Percentiles rank a stretch among this genome's conserved stretches.
Conservation (phyloP, 225 moss, liverwort and hornwort genomes). For the Thuidium tamariscinum region DNA sequence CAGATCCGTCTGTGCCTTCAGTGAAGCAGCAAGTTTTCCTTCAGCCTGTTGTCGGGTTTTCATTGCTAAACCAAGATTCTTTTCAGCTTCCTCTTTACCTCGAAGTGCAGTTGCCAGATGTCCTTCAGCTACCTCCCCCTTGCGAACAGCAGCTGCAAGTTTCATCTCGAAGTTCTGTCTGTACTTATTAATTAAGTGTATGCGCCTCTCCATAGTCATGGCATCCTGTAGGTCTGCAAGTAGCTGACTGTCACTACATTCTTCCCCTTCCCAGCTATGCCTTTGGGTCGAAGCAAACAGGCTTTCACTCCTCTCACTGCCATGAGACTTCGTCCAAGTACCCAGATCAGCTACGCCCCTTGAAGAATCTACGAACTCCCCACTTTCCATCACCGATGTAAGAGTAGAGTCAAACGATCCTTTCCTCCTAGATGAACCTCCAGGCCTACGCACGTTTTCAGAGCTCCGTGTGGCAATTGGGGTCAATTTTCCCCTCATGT, state of each 20-base stretch:
- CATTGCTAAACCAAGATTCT: constrained; percentile 32
- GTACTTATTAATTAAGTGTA: constrained; percentile 45
- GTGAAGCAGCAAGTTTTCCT: constrained; percentile 53
- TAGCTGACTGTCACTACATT: constrained; percentile 58
- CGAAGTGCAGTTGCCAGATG: constrained; percentile 42
- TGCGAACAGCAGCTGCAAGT: constrained; percentile 56
- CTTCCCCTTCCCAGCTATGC: constrained; percentile 46
- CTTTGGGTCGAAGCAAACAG: constrained; percentile 23
- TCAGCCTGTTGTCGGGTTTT: constrained; percentile 62
- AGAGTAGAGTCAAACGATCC: constrained; percentile 45
- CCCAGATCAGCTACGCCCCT: constrained; percentile 3
- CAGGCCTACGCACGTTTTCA: constrained; percentile 9
- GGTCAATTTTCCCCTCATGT: constrained; percentile 13
- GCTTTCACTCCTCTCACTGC: constrained; percentile 24
- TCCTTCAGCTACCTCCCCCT: constrained; percentile 56
- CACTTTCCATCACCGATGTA: constrained; percentile 36
- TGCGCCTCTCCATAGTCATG: constrained; percentile 50
- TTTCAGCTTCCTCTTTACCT: constrained; percentile 68
- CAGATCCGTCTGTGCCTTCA: constrained; percentile 59
- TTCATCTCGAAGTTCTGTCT: constrained; percentile 64
- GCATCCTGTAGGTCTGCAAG: constrained; percentile 58
- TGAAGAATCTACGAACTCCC: constrained; percentile 21
- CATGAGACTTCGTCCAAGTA: constrained; percentile 13
- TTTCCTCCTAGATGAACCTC: constrained; percentile 30
- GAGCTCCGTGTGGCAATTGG: constrained; percentile 10